Evolutionary conservation across 495 filamentous ascomycete genomes (phyloP), one percentile per base, ranked within the genome.

Genomic region (Halenospora varia): DNA sequence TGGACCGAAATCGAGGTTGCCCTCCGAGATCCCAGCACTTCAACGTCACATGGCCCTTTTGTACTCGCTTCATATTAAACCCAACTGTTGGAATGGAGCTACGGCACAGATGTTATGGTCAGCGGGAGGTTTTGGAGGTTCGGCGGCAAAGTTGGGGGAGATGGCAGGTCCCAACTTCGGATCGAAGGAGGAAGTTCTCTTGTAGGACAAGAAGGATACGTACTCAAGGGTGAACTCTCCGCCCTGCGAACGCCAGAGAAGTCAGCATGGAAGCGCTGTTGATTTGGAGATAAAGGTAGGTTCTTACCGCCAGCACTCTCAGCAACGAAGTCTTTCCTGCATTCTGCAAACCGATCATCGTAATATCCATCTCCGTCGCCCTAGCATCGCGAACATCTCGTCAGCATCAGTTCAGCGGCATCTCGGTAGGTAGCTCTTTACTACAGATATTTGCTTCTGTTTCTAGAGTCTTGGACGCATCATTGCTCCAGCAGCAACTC

Each of bases 161-260:
- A n/a, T 29, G 18, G 39, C 18, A 45, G 40, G 35, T 26, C 20
- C 39, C 17, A 19, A 48, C 48, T 20, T 15, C 24, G 17, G n/a
- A 49, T 55, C 8, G 39, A 39, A 42, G 46, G 40, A 49, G 19
- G 17, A 25, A 19, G 48, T 24, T 25, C 39, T 13, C 11, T 48
- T 24, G 51, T n/a, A 40, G 45, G 51, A 20, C n/a, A n/a, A n/a
- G n/a, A 51, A 25, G 51, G 62, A 53, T 55, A 86, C 92, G 79
- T 92, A 98, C 94, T 98, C 94, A 74, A 96, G 86, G 39, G 94
- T 97, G 77, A 98, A 98, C 76, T 98, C 94, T 66, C 92, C 94
- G 67, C 94, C 94, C 93, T 97, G 64, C 61, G 57, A 40, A 56
- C 48, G 49, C 60, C 64, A 40, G 41, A 66, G 67, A 63, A 53